Conservation (phyloP, 1,284 basidiomycete species). For the Puccinia hordei region DNA sequence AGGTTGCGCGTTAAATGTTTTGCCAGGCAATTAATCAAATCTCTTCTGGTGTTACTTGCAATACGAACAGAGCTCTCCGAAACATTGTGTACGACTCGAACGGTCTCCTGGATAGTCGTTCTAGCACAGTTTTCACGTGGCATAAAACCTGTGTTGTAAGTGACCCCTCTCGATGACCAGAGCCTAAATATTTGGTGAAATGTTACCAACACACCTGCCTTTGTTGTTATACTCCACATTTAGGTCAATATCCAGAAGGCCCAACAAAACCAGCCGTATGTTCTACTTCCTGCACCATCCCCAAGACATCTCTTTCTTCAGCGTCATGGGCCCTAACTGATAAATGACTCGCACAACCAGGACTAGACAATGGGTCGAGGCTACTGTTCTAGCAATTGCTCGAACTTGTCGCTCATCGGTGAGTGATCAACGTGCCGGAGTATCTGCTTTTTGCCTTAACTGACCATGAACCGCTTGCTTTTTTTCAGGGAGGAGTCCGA, state of each 20-base stretch:
- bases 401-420: not conserved
- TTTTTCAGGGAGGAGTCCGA: slow-evolving; percentile 14
- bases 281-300: not conserved
- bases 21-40: no score
- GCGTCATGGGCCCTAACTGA: not conserved
- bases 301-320: not conserved
- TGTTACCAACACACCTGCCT: not conserved
- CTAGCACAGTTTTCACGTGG: slow-evolving; percentile 13
- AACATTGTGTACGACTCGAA: slow-evolving; percentile 13
- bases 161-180: not conserved
- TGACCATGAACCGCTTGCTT: not conserved
- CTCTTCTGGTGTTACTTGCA: not conserved
- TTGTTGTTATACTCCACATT: not conserved
- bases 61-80: not conserved
- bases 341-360: not conserved
- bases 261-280: slow-evolving; percentile 1
- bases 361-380: not conserved
- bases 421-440: not conserved
- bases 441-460: not conserved
- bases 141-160: slow-evolving; percentile 6
- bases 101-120: not conserved
- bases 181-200: not conserved
- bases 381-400: not conserved
- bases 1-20: not conserved
- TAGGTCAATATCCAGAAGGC: slow-evolving; percentile 1